Percentiles rank a stretch among this genome's conserved stretches.
Conservation (phyloP, 2,329 filamentous ascomycete species). For the Penicillium sp. region DNA sequence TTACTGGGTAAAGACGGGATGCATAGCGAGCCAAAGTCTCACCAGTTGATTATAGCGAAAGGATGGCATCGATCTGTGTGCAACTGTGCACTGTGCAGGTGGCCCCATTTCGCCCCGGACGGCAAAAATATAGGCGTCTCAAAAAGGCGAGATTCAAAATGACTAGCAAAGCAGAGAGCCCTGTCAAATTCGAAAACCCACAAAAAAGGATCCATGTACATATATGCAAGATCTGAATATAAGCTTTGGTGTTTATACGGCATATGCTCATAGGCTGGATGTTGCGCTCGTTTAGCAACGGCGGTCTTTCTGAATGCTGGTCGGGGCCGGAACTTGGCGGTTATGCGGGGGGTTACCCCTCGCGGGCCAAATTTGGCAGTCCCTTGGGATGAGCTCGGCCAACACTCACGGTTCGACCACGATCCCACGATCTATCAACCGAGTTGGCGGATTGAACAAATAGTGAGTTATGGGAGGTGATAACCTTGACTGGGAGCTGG, state of each 20-base stretch:
- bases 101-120: not conserved
- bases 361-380: not conserved
- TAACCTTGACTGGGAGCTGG: constrained; percentile 37
- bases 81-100: not conserved
- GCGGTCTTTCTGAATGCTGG: not conserved
- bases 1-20: not conserved
- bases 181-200: too few species aligned
- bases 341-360: constrained; percentile 3
- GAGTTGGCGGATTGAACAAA: not conserved
- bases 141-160: not conserved
- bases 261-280: not conserved
- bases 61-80: not conserved
- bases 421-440: not conserved
- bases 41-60: not conserved
- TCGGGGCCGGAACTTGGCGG: constrained; percentile 5
- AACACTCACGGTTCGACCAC: not conserved
- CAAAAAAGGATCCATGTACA: too few species aligned
- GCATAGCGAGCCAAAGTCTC: not conserved
- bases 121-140: not conserved
- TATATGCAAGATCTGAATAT: not conserved
- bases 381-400: not conserved
- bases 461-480: constrained; percentile 20
- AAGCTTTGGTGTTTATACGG: not conserved
- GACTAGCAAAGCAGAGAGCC: too few species aligned
- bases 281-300: constrained; percentile 1